Conservation (phyloP, 192 early-diverging fungal species). For the Ambispora gerdemannii region DNA sequence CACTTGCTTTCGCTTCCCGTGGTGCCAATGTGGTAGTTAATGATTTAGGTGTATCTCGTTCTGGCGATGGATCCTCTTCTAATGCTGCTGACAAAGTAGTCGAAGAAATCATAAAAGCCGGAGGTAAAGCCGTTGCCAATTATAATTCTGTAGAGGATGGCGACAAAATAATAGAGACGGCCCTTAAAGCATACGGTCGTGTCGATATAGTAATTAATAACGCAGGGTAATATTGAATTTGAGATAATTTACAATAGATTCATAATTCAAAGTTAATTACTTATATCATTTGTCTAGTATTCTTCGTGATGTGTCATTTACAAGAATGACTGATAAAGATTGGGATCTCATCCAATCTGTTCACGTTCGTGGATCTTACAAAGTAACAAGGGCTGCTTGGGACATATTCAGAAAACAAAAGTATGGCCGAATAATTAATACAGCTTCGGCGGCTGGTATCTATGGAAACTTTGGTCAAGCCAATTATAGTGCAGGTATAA, state of each 20-base stretch:
- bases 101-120: slow-evolving; percentile 81
- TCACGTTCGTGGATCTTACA: slow-evolving; percentile 92
- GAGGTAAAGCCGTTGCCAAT: slow-evolving; percentile 93
- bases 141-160: slow-evolving; percentile 97
- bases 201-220: slow-evolving; percentile 98
- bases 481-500: slow-evolving; percentile 77
- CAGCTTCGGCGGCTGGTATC: slow-evolving; percentile 93
- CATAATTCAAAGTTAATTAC: neutral
- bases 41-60: slow-evolving; percentile 80
- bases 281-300: slow-evolving; percentile 52
- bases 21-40: slow-evolving; percentile 96
- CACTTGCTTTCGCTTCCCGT: slow-evolving; percentile 83
- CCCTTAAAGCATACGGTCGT: slow-evolving; percentile 90
- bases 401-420: slow-evolving; percentile 93
- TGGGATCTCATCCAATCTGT: slow-evolving; percentile 94
- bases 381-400: slow-evolving; percentile 97
- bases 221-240: slow-evolving; percentile 53
- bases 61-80: slow-evolving; percentile 72
- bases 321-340: slow-evolving; percentile 95
- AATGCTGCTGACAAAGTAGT: slow-evolving; percentile 93
- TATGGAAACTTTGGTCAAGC: slow-evolving; percentile 98
- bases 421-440: slow-evolving; percentile 74
- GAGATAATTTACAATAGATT: neutral
- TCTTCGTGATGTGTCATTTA: slow-evolving; percentile 94
- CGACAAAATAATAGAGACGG: slow-evolving; percentile 96